Evolutionary conservation across 108 stramenopile species (phyloP), one percentile per base, ranked within the genome.

Genomic region (Nitzschia sp.): DNA sequence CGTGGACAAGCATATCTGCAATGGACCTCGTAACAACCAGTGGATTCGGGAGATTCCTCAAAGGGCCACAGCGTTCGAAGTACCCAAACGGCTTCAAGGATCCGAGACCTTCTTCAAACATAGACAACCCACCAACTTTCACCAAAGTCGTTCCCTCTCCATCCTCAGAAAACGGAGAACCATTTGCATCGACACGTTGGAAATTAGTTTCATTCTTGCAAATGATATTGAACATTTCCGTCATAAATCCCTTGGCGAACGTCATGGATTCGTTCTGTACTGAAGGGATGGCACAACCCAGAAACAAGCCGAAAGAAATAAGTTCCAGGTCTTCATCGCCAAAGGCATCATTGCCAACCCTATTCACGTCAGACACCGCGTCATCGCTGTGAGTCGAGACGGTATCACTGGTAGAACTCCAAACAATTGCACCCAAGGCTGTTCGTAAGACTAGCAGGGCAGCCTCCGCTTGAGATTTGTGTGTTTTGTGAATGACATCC

Each of bases 41-140:
- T 0, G 83, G 85, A 63, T 83, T 77, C 19, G 80, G 52, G 17
- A 39, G 61, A 17, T 56, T 46, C 50, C 37, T 51, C 10, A 87
- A 63, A 34, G 69, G 75, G 10, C 81, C 85, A n/a, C 77, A 69
- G 25, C 82, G 59, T 34, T 80, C 79, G 51, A 87, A 90, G 41
- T 75, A 80, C 3, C 89, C 89, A 72, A 84, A 90, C 29, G 85
- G 81, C 24, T 71, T 77, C 22, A 85, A 62, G 7, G 80, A 83
- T 48, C 83, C 80, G 24, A 81, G 64, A 8, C 57, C 51, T 12
- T 63, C 75, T 43, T 72, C 80, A 56, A 62, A 69, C 10, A 65
- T 53, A 8, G 53, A 34, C 51, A 41, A 25, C 10, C 29, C 14
- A 41, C 17, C 48, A 29, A 26, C 41, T 38, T 53, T 38, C 3